A percentile compares a stretch with the other conserved stretches of the same genome.
phyloP scores from a whole-genome alignment of 805 yeast species.

The Candida montana region DNA sequence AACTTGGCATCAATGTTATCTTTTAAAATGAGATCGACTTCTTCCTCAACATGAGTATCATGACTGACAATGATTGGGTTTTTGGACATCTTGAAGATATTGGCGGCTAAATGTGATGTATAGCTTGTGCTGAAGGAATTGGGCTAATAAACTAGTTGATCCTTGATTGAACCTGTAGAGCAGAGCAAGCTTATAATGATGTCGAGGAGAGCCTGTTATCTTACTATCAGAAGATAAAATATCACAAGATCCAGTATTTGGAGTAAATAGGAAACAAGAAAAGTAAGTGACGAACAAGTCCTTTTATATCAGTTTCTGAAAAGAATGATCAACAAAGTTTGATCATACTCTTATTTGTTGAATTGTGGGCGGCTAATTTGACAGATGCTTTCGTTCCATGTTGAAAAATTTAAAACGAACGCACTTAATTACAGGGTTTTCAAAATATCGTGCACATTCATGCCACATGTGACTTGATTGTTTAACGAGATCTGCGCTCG shows the following conservation, averaged over 20 bases:
- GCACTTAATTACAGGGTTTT: no score
- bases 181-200: not conserved
- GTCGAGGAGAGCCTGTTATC: no score
- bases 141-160: no score
- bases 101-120: no score
- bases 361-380: not conserved
- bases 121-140: no score
- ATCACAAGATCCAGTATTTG: not conserved
- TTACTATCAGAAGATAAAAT: not conserved
- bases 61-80: constrained; percentile 7
- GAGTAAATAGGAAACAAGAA: not conserved
- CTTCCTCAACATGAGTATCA: not conserved
- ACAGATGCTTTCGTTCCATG: not conserved
- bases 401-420: not conserved
- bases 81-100: constrained; percentile 8
- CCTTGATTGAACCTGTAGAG: not conserved
- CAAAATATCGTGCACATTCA: no score
- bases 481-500: no score
- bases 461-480: no score
- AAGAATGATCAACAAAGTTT: not conserved
- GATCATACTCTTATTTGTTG: not conserved
- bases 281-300: not conserved
- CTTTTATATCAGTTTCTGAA: constrained; percentile 4
- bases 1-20: constrained; percentile 9
- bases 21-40: constrained; percentile 2